A percentile compares a stretch with the other conserved stretches of the same genome.
Evolutionary conservation across 306 rosid genomes (phyloP).

Genomic region (Cicer pinnatifidum): DNA sequence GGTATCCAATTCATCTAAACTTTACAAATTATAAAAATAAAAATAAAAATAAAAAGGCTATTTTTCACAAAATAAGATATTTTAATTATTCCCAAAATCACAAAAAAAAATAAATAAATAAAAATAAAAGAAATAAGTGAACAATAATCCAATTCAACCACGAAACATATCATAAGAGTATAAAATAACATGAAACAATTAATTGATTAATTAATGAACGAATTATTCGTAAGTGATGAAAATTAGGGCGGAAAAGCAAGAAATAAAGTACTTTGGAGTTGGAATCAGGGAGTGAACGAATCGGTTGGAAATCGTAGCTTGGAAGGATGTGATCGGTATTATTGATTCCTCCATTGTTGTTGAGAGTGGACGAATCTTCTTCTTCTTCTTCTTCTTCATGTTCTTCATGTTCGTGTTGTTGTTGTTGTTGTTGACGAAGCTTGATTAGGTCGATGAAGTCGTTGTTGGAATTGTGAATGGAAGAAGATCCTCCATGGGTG

Average conservation of each 20-base stretch:
- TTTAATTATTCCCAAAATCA: neutral
- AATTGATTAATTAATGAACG: neutral
- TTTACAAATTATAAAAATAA: neutral
- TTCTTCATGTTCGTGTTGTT: no score
- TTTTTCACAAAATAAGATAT: neutral
- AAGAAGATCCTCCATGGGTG: conserved; percentile 52
- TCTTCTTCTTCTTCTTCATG: neutral
- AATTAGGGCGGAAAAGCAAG: neutral
- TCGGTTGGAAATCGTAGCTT: conserved; percentile 87
- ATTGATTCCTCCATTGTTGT: conserved; percentile 37
- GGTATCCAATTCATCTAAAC: neutral
- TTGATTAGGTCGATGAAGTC: conserved; percentile 71
- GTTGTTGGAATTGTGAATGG: conserved; percentile 45
- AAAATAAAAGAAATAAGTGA: neutral
- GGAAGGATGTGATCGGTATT: conserved; percentile 65
- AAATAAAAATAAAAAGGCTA: neutral
- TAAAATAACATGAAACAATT: neutral
- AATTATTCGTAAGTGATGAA: no score
- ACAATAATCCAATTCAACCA: neutral
- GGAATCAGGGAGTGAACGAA: conserved; percentile 64
- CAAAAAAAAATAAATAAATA: no score
- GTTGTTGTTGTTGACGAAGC: conserved; percentile 32
- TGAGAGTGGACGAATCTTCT: neutral
- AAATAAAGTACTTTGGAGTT: conserved; percentile 56
- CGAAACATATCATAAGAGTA: neutral